phyloP scores from a whole-genome alignment of 345 rosid species.

The Turnera subulata region DNA sequence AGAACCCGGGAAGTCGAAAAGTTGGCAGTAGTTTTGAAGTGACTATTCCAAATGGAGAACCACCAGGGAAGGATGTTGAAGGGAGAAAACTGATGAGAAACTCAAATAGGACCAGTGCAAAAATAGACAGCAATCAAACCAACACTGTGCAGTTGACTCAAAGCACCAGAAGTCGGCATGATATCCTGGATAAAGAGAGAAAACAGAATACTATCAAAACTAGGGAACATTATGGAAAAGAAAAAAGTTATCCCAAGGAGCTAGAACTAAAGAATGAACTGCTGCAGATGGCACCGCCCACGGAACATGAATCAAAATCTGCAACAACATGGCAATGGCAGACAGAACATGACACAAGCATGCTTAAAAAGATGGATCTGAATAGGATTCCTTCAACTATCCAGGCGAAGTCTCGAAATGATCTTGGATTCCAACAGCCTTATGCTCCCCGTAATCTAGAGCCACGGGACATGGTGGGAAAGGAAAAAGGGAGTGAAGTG shows the following conservation, averaged over 20 bases:
- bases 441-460: slow-evolving; percentile 21
- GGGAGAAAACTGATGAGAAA: slow-evolving; percentile 20
- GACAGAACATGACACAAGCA: slow-evolving; percentile 14
- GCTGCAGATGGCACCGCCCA: slow-evolving; percentile 22
- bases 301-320: slow-evolving; percentile 25
- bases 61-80: slow-evolving; percentile 29
- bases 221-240: slow-evolving; percentile 32
- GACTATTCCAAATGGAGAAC: slow-evolving; percentile 26
- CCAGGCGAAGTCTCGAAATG: slow-evolving; percentile 26
- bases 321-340: slow-evolving; percentile 23
- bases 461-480: slow-evolving; percentile 22
- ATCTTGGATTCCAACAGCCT: slow-evolving; percentile 23
- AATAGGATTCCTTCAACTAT: slow-evolving; percentile 24
- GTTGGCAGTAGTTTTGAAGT: slow-evolving; percentile 24
- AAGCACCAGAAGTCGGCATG: slow-evolving; percentile 24
- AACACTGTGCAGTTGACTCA: slow-evolving; percentile 13
- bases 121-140: slow-evolving; percentile 31
- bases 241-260: slow-evolving; percentile 23
- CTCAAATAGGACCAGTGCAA: slow-evolving; percentile 14
- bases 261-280: slow-evolving; percentile 29
- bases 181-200: slow-evolving; percentile 30
- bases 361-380: slow-evolving; percentile 22
- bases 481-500: slow-evolving; percentile 28
- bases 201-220: slow-evolving; percentile 31
- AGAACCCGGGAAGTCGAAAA: slow-evolving; percentile 11